These are phyloP conservation scores for Linum tenue DNA, from an alignment of 345 rosid genomes.

Conservation along the genomic window DNA sequence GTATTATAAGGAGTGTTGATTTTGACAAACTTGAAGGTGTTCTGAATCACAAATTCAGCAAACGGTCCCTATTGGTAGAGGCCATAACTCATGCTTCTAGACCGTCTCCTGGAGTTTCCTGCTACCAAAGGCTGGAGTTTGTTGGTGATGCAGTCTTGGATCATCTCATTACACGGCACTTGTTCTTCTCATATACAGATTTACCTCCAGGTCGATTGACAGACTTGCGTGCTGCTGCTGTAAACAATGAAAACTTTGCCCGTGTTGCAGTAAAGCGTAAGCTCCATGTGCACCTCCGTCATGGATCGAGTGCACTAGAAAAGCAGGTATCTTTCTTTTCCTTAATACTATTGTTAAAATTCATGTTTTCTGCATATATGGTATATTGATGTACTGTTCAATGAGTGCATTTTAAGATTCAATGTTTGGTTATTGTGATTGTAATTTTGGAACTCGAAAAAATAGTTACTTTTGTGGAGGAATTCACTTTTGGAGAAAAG, in stretches of 20 bases:
- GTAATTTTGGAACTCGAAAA: no score
- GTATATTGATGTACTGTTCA: no score
- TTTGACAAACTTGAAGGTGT: constrained; percentile 70
- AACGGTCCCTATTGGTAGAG: constrained; percentile 63
- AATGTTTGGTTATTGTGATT: no score
- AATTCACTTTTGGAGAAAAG: no score
- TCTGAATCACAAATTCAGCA: constrained; percentile 46
- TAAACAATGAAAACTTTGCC: constrained; percentile 94
- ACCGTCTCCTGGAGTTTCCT: constrained; percentile 87
- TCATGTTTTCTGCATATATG: no score
- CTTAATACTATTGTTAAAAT: neutral
- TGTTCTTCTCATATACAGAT: constrained; percentile 82
- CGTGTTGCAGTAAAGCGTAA: constrained; percentile 94
- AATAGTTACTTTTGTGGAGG: no score
- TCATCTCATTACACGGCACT: constrained; percentile 83
- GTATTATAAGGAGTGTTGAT: constrained; percentile 62
- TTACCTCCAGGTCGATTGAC: constrained; percentile 97
- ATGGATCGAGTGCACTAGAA: constrained; percentile 96
- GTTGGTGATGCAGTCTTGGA: constrained; percentile 98
- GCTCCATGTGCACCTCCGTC: constrained; percentile 84
- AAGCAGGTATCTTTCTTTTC: constrained; percentile 58
- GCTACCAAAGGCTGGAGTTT: constrained; percentile 92
- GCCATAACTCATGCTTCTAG: constrained; percentile 97
- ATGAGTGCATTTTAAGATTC: no score
- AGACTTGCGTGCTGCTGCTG: constrained; percentile 98